Evolutionary conservation across 192 early-diverging fungal genomes (phyloP), one percentile per base, ranked within the genome.

Genomic region (Thamnidium elegans): DNA sequence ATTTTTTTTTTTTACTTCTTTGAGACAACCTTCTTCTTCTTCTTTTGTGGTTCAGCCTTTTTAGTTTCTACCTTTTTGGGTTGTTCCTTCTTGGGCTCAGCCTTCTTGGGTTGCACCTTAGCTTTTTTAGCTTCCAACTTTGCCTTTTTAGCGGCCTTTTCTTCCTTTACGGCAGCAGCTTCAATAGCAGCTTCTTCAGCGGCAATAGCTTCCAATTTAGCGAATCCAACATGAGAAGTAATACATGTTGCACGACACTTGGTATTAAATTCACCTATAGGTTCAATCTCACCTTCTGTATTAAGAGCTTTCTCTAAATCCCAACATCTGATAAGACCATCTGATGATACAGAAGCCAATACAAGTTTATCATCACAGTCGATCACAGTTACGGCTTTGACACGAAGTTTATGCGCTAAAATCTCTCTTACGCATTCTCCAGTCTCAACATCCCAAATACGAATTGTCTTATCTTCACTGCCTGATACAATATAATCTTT

Each of bases 291-390:
- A 13, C 59, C 65, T 23, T 65, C 62, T 5, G 64, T 54, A 11
- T 32, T 42, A 7, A 80, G 59, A 15, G 58, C 63, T 20, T 69
- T 71, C 47, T 80, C 79, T 50, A 91, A 45, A 65, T 82, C 82
- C 91, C 91, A 93, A 30, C 78, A 70, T 66, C 87, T 85, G 54
- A 93, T 81, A 0, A 74, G 56, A 48, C 91, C 91, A 67, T 93
- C 90, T 0, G 91, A 90, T 0, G 91, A 91, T 19, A 81, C 78
- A 45, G 88, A 81, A 13, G 74, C 68, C 9, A 88, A 55, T 3
- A 90, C 47, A 58, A 48, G 54, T 7, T 63, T 59, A 20, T 15
- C 60, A n/a, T 55, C 15, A 42, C 17, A 19, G 8, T 64, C 55
- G 54, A 70, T 26, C 32, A 69, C 36, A 47, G 71, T 51, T 63